These are phyloP conservation scores for Sextonia rubra DNA, from an alignment of 164 flowering plant species.

Conservation along the genomic window DNA sequence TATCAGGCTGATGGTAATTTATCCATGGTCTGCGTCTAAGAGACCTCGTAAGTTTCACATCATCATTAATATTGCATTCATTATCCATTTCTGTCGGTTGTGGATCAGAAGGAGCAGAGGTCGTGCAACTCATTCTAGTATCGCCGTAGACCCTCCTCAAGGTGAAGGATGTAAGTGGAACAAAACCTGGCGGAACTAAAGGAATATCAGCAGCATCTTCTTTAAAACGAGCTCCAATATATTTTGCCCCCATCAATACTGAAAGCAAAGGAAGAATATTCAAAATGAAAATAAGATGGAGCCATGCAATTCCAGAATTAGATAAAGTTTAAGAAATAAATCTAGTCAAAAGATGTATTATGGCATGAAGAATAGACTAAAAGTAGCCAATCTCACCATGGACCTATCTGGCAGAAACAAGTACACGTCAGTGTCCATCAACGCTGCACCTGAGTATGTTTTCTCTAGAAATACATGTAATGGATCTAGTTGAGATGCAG, in stretches of 20 bases:
- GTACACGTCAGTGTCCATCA: conserved; percentile 6
- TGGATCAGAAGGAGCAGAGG: conserved; percentile 17
- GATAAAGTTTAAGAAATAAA: not conserved
- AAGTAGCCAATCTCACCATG: not conserved
- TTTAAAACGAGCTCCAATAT: conserved; percentile 3
- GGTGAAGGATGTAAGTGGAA: conserved; percentile 49
- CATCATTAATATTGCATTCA: conserved; percentile 19
- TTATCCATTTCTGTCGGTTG: conserved; percentile 17
- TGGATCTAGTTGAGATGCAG: not conserved
- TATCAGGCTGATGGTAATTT: conserved; percentile 41
- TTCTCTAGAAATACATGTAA: not conserved
- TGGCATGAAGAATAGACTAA: not conserved
- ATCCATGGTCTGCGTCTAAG: conserved; percentile 51
- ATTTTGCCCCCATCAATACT: conserved; percentile 8
- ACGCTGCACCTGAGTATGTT: not conserved
- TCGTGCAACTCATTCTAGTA: conserved; percentile 12
- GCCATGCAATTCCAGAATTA: not conserved
- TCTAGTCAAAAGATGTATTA: not conserved
- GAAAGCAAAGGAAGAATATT: not conserved
- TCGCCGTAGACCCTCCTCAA: conserved; percentile 38
- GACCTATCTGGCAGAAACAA: not conserved
- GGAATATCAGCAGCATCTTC: conserved; percentile 8
- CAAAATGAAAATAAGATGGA: not conserved
- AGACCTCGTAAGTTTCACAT: conserved; percentile 27
- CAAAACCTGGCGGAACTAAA: conserved; percentile 56